These are phyloP conservation scores for Pezicula carpinea DNA, from an alignment of 2,329 filamentous ascomycete genomes.

Conservation along the genomic window DNA sequence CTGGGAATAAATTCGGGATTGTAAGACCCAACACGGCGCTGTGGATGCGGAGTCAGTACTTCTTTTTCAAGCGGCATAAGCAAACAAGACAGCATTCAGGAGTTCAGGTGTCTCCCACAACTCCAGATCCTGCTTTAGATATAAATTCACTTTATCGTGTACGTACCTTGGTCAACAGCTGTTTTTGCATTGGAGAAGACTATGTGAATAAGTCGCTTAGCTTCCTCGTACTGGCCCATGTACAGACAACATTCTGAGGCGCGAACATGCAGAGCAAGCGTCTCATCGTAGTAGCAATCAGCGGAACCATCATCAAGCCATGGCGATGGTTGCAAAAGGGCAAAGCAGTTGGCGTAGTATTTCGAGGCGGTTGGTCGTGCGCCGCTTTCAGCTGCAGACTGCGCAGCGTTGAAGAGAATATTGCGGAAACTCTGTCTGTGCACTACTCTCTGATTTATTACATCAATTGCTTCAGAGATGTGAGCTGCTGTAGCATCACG, in stretches of 20 bases:
- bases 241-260: conserved; percentile 81
- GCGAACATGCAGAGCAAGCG: conserved; percentile 71
- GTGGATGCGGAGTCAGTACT: too few relatives aligned
- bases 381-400: conserved; percentile 74
- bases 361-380: conserved; percentile 77
- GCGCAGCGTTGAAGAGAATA: conserved; percentile 73
- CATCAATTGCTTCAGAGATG: conserved; percentile 70
- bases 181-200: conserved; percentile 68
- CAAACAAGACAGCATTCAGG: too few relatives aligned
- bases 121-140: too few relatives aligned
- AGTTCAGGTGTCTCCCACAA: too few relatives aligned
- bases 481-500: conserved; percentile 75
- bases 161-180: conserved; percentile 59
- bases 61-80: too few relatives aligned
- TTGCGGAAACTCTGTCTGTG: conserved; percentile 60
- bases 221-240: conserved; percentile 65
- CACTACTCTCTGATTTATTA: conserved; percentile 64
- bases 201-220: conserved; percentile 61
- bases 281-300: conserved; percentile 84
- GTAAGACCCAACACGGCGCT: conserved; percentile 76
- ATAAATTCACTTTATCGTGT: too few relatives aligned
- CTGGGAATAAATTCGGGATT: conserved; percentile 73
- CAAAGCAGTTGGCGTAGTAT: conserved; percentile 73
- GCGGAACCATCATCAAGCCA: conserved; percentile 62
- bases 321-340: conserved; percentile 71